Conservation (phyloP, 495 filamentous ascomycete species). For the Neurospora sp. region DNA sequence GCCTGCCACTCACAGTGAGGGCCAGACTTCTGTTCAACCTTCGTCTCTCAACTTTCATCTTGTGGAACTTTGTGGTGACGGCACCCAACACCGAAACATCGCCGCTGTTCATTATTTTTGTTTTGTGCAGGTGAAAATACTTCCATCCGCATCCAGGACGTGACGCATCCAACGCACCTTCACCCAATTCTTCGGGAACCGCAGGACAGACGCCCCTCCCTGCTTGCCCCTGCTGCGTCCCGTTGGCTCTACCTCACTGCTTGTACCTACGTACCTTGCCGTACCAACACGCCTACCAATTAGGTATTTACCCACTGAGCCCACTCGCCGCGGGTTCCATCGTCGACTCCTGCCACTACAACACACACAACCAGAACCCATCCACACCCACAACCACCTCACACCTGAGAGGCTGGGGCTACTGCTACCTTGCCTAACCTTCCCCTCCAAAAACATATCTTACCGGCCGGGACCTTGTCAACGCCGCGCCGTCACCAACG, state of each 20-base stretch:
- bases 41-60: not conserved
- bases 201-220: not conserved
- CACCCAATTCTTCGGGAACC: not conserved
- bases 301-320: not conserved
- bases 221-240: not conserved
- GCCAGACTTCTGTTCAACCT: not conserved
- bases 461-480: not conserved
- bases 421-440: not conserved
- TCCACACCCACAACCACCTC: not conserved
- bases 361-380: not conserved
- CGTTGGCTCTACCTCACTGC: not conserved
- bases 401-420: not conserved
- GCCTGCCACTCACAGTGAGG: not conserved
- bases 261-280: not conserved
- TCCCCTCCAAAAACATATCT: not conserved
- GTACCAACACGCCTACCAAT: not conserved
- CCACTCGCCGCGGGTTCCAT: not conserved
- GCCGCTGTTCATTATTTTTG: not conserved
- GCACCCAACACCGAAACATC: not conserved
- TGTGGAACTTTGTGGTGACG: not conserved
- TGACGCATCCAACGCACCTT: not conserved
- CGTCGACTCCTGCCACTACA: not conserved
- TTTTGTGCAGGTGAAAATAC: not conserved
- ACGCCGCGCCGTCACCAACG: not conserved
- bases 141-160: not conserved